Base-by-base conservation (phyloP, 768 basidiomycete species). In the Tylopilus rubrobrunneus region DNA sequence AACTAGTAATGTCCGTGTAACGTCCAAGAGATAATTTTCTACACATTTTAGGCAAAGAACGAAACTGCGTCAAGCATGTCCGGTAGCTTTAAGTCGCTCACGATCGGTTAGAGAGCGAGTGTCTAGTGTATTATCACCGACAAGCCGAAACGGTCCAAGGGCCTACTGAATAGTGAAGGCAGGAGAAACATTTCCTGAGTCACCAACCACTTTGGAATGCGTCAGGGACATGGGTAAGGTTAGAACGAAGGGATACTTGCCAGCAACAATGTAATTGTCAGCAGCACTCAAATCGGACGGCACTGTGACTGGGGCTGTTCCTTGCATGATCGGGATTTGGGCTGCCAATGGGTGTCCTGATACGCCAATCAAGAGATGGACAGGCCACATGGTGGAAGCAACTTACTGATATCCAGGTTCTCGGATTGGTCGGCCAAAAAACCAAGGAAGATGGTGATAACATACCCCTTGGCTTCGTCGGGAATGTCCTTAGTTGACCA, bases 121-220 rank as follows among this genome's bases (percentile, higher is more conserved):
- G 37, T 39, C 37, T 25, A 19, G 48, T 41, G 21, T 40, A 34
- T 36, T 49, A 21, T 45, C 34, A 31, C 27, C 37, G 52, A 39
- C 23, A 10, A 5, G 23, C 19, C 12, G 8, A 7, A 4, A 40
- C 11, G 7, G 7, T 14, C 48, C 33, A 48, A 11, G 19, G 0
- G 21, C 47, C 0, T 15, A 37, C 36, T 37, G 3, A 17, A 90
- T 90, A 1, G 76, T 80, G 64, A 90, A 89, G 37, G 69, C 17
- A 0, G 79, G 79, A 61, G 80, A 85, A 9, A 67, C 58, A 56
- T 90, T 81, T 11, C 87, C 87, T 14, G 84, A 86, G 62, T 85
- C 81, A 27, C 87, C 87, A 57, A 84, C 72, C 40, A 86, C 86
- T 87, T 52, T 49, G 14, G 42, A 43, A 45, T 2, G 28, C 4